Conservation (phyloP, 2,329 filamentous ascomycete species). For the Fusarium sp. region DNA sequence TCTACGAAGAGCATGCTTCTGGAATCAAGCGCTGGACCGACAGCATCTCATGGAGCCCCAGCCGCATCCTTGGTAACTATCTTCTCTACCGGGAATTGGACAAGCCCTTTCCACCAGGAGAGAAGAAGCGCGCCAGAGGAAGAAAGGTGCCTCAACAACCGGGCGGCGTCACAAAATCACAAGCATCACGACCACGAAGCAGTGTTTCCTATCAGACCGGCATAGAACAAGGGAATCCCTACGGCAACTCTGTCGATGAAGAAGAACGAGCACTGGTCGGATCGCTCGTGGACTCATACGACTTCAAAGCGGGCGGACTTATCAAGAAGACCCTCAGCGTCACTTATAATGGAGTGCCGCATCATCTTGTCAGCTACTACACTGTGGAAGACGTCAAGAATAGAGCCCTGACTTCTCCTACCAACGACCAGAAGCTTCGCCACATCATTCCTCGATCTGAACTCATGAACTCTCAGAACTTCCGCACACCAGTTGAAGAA, state of each 20-base stretch:
- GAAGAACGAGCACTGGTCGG: conserved; percentile 71
- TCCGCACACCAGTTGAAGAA: conserved; percentile 72
- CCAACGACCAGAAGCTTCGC: conserved; percentile 57
- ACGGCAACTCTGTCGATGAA: conserved; percentile 44
- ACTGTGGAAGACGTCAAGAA: conserved; percentile 81
- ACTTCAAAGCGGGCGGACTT: conserved; percentile 84
- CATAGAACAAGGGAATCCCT: conserved; percentile 24
- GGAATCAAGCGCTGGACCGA: conserved; percentile 97
- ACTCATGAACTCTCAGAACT: conserved; percentile 73
- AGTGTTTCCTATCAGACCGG: conserved; percentile 19
- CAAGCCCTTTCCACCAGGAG: conserved; percentile 81
- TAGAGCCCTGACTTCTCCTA: conserved; percentile 70
- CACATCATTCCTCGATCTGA: conserved; percentile 68
- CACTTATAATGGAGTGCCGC: conserved; percentile 77
- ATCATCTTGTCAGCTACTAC: conserved; percentile 93
- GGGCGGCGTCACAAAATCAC: conserved; percentile 54
- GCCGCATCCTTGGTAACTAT: conserved; percentile 86
- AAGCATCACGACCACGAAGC: conserved; percentile 45
- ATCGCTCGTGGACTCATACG: conserved; percentile 89
- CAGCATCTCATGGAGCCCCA: conserved; percentile 91
- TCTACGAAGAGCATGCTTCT: conserved; percentile 91
- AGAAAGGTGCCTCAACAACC: conserved; percentile 64
- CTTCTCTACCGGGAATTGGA: conserved; percentile 87
- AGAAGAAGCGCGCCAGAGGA: conserved; percentile 82
- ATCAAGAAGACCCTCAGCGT: conserved; percentile 96